phyloP scores from a whole-genome alignment of 1,284 basidiomycete genomes.

The Tilletiaria anomala region DNA sequence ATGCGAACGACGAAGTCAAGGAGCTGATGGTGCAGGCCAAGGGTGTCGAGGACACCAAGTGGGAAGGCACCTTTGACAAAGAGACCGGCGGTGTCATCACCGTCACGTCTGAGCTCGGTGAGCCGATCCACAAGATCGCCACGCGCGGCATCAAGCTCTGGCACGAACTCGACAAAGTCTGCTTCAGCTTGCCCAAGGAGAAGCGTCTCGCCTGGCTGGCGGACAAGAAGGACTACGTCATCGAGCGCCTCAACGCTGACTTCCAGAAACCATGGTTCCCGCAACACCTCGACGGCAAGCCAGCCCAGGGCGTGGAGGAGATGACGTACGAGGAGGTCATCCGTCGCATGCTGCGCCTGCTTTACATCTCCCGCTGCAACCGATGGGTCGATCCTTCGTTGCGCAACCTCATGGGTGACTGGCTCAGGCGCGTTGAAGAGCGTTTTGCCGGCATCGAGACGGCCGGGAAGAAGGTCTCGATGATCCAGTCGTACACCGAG shows the following conservation, averaged over 20 bases:
- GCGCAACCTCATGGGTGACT: conserved; percentile 88
- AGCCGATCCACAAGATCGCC: conserved; percentile 97
- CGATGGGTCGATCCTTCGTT: conserved; percentile 92
- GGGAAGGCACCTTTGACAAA: conserved; percentile 90
- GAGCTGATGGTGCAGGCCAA: conserved; percentile 83
- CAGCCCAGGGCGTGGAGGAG: conserved; percentile 65
- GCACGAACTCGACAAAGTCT: conserved; percentile 82
- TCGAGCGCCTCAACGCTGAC: conserved; percentile 80
- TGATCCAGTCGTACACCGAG: conserved; percentile 60
- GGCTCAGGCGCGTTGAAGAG: conserved; percentile 81
- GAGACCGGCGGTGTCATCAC: conserved; percentile 92
- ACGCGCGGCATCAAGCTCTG: conserved; percentile 90
- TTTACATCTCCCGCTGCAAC: conserved; percentile 78
- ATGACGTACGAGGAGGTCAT: conserved; percentile 98
- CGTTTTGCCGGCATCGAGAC: conserved; percentile 46
- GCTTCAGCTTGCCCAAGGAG: conserved; percentile 88
- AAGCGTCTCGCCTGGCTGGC: conserved; percentile 78
- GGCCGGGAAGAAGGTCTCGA: conserved; percentile 21
- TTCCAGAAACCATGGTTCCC: conserved; percentile 58
- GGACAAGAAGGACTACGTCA: conserved; percentile 75
- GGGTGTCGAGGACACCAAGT: conserved; percentile 78
- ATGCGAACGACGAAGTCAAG: conserved; percentile 85
- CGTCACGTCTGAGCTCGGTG: conserved; percentile 91
- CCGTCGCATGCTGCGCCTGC: conserved; percentile 74
- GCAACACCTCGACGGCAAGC: conserved; percentile 45